Evolutionary conservation across 2,329 filamentous ascomycete species (phyloP), one percentile per base, ranked within the genome.

Genomic region (Aureobasidium sp.): DNA sequence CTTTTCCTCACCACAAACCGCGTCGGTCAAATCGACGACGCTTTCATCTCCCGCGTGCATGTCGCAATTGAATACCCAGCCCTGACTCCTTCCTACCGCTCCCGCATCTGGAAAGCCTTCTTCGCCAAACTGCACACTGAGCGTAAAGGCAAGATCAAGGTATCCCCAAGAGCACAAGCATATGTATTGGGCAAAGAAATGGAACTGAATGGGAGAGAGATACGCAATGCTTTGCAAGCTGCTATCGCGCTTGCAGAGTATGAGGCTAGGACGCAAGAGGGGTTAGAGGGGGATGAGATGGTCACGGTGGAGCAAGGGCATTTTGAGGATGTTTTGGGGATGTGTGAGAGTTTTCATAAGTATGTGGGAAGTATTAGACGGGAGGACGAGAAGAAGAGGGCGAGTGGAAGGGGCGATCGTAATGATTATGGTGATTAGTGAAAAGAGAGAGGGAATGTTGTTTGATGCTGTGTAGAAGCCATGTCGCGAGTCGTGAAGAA

Each of bases 1-100:
- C 67, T 77, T 21, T 72, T 76, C 62, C 67, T 76, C 13, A 77
- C 73, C 8, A 74, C 71, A 2, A 77, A 76, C 62, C 69, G 71
- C 10, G 66, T 71, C 13, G 66, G 68, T 7, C 62, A 69, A 16
- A 72, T 77, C 64, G 73, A 77, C 62, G 68, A 72, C 32, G 72
- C 69, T 21, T 71, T 75, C 62, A 63, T 71, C 2, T 72, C 69
- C 21, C 66, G 71, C 11, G 72, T 75, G 21, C 69, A 75, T 64
- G 60, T 74, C 8, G 67, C 63, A n/a, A 55, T 74, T 3, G 64
- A 69, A 54, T 75, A 75, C 62, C 45, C 69, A 7, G 44, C 65
- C 36, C 67, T 76, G 10, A 68, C 61, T n/a, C 64, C 49, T 48
- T 59, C 64, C 11, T 62, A 65, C 42, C 67, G 68, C 21, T 62